A percentile compares a stretch with the other conserved stretches of the same genome.
These are phyloP conservation scores for Aspergillus sclerotioniger DNA, from an alignment of 495 filamentous ascomycete genomes.

Conservation along the genomic window DNA sequence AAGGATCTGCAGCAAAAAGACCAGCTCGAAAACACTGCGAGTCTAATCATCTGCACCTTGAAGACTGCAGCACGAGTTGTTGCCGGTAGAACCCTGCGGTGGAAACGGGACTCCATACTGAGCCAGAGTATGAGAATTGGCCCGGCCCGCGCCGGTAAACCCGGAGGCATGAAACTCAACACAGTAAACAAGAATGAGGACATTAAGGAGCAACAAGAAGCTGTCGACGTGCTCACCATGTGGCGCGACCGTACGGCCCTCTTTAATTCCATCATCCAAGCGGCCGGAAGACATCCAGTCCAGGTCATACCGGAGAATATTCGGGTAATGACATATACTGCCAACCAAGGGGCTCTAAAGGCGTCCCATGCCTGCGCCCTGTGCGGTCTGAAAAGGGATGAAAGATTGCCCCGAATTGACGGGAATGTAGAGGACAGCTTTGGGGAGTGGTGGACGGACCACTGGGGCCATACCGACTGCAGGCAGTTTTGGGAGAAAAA, in stretches of 20 bases:
- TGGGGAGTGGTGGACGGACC: constrained; percentile 93
- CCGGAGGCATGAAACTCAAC: constrained; percentile 84
- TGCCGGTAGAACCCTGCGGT: constrained; percentile 79
- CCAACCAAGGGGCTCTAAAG: constrained; percentile 59
- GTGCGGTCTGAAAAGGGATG: constrained; percentile 84
- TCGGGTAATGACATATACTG: constrained; percentile 55
- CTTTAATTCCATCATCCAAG: constrained; percentile 42
- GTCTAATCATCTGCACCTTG: constrained; percentile 52
- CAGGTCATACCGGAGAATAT: constrained; percentile 67
- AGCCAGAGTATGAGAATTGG: constrained; percentile 86
- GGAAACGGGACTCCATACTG: constrained; percentile 85
- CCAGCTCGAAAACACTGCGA: constrained; percentile 28
- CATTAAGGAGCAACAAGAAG: constrained; percentile 83
- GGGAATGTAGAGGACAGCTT: constrained; percentile 80
- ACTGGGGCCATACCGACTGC: constrained; percentile 83
- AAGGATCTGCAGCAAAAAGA: constrained; percentile 20
- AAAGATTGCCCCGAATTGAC: constrained; percentile 74
- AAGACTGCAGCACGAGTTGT: constrained; percentile 76
- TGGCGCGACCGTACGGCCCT: constrained; percentile 58
- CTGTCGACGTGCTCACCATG: constrained; percentile 66
- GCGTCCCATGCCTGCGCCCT: constrained; percentile 79
- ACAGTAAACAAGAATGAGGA: constrained; percentile 76
- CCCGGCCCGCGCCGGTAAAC: constrained; percentile 60
- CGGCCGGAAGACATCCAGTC: constrained; percentile 43
- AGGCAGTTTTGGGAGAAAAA: constrained; percentile 81